phyloP scores from a whole-genome alignment of 176 grass and related monocot species.

The Triticum timopheevii region DNA sequence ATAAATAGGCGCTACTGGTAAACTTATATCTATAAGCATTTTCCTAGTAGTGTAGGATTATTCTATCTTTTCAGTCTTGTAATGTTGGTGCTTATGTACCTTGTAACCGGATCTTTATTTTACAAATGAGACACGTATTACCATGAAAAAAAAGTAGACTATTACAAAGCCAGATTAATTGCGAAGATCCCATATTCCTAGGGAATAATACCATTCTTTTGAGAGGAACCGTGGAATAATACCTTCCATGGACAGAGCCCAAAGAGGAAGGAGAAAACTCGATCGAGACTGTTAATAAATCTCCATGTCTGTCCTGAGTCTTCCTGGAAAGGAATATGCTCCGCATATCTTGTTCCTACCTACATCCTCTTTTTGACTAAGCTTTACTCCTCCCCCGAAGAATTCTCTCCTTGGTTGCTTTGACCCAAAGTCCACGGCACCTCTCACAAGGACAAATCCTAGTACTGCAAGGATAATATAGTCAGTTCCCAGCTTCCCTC shows the following conservation, averaged over 20 bases:
- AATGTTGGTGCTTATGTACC: no score
- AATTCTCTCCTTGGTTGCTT: no score
- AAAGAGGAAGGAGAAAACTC: background rate
- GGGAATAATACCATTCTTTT: no score
- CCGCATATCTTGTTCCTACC: background rate
- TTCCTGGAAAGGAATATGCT: slow-evolving; percentile 13
- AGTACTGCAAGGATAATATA: background rate
- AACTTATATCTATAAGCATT: no score
- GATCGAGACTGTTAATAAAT: background rate
- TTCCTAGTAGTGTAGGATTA: no score
- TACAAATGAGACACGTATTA: no score
- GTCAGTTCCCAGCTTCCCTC: background rate
- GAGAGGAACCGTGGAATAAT: background rate
- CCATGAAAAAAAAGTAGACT: no score
- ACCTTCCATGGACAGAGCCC: background rate
- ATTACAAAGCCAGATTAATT: background rate
- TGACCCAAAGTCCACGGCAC: no score
- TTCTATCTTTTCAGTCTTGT: no score
- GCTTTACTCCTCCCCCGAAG: background rate
- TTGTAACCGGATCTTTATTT: no score
- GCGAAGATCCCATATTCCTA: slow-evolving; percentile 1
- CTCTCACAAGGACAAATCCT: no score
- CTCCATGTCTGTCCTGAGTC: background rate
- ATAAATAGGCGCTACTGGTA: no score
- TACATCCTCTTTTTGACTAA: background rate